These are phyloP conservation scores for Pyrenophora seminiperda DNA, from an alignment of 2,329 filamentous ascomycete species.

Conservation along the genomic window DNA sequence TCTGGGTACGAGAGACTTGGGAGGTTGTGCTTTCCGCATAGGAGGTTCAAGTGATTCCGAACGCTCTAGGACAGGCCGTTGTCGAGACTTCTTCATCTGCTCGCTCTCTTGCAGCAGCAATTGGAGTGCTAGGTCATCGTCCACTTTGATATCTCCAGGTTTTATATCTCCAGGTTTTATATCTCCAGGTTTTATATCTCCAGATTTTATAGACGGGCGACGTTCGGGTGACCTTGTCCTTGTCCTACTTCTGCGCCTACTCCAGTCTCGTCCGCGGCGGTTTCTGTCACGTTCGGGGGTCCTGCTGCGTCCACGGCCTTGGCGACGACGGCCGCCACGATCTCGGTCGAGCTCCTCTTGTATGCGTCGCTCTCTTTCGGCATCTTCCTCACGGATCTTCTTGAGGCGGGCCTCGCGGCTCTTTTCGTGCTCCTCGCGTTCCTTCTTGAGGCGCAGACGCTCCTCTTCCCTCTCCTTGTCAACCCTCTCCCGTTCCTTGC, in stretches of 20 bases:
- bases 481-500: constrained; percentile 36
- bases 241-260: constrained; percentile 28
- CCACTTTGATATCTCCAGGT: constrained; percentile 46
- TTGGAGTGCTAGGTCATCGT: constrained; percentile 45
- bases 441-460: constrained; percentile 55
- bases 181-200: constrained; percentile 45
- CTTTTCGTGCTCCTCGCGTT: constrained; percentile 49
- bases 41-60: constrained; percentile 49
- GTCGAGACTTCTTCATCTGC: constrained; percentile 45
- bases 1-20: constrained; percentile 44
- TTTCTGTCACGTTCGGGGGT: constrained; percentile 33
- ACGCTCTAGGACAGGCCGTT: constrained; percentile 44
- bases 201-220: constrained; percentile 30
- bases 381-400: constrained; percentile 41
- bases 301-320: constrained; percentile 35
- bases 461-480: constrained; percentile 56
- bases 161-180: constrained; percentile 45
- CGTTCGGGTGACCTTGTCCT: constrained; percentile 34
- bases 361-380: constrained; percentile 43
- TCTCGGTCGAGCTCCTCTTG: constrained; percentile 59
- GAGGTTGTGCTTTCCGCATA: constrained; percentile 43
- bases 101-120: constrained; percentile 46
- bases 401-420: constrained; percentile 53
- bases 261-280: constrained; percentile 31
- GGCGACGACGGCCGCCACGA: constrained; percentile 49